Base-by-base conservation (phyloP, 192 early-diverging fungal genomes). In the Entrophospora sp. region DNA sequence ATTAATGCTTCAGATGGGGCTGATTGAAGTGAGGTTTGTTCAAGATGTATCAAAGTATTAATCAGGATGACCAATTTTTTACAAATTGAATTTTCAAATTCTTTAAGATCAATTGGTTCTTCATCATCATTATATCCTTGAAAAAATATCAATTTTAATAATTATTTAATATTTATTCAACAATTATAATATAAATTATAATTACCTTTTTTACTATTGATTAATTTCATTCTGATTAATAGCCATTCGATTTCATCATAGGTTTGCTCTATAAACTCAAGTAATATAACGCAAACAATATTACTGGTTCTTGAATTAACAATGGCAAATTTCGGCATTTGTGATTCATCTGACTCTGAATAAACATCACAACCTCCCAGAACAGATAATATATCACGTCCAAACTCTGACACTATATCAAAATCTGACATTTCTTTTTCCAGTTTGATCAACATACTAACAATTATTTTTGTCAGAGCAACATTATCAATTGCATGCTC, bases 211-310 rank as follows among this genome's bases (percentile, higher is more conserved):
- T 34, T 13, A 36, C 44, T 37, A 67, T 31, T 43, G 42, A 69
- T 51, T 61, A 71, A 30, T 70, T 69, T 73, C 70, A 71, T 51
- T 25, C 71, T 70, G 18, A 40, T 38, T 2, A 81, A 56, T 13
- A 75, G 73, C 82, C 82, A 81, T 18, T 79, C 75, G 27, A 84
- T 67, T 31, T 76, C 73, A 28, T 80, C 80, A 40, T 70, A 66
- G 7, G 73, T 70, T 27, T 67, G 64, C 10, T 81, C 78, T 8
- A 77, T 59, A 22, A 80, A 76, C 8, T 61, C 52, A n/a, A 84
- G 46, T 6, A 81, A 49, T 12, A 74, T 67, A 16, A 66, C 63
- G 0, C 75, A 75, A 18, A 76, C 56, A 2, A 55, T 61, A 1
- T 36, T 40, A 3, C 56, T 62, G 1, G 80, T 82, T 18, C 72